These are phyloP conservation scores for carrot (Daucus carota) DNA, from an alignment of 129 eudicot species.

Conservation along the genomic window DNA sequence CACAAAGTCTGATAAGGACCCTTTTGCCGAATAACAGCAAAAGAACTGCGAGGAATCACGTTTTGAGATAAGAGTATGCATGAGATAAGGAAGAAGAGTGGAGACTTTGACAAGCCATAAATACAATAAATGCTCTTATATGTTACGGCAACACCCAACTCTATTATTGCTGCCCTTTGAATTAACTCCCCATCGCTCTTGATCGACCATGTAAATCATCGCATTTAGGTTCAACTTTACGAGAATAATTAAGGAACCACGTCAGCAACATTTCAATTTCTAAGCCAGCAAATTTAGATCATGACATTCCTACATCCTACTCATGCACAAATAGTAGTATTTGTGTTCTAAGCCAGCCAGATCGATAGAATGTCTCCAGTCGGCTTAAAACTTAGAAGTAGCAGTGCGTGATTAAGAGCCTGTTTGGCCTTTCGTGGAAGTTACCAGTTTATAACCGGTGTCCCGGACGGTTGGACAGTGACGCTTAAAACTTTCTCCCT, in stretches of 20 bases:
- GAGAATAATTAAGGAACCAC: not conserved
- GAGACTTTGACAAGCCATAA: not conserved
- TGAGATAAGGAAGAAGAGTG: not conserved
- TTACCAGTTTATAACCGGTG: too few relatives aligned
- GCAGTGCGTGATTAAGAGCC: too few relatives aligned
- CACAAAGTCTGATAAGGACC: too few relatives aligned
- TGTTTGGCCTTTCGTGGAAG: too few relatives aligned
- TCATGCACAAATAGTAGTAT: too few relatives aligned
- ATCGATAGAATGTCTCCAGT: too few relatives aligned
- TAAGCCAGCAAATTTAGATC: not conserved
- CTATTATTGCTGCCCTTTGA: not conserved
- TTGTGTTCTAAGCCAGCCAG: too few relatives aligned
- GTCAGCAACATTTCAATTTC: not conserved
- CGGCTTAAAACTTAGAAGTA: too few relatives aligned
- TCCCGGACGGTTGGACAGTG: too few relatives aligned
- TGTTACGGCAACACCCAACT: not conserved
- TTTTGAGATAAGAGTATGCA: not conserved
- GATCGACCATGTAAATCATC: not conserved
- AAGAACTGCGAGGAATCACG: not conserved
- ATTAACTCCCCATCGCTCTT: not conserved
- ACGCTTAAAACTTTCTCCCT: too few relatives aligned
- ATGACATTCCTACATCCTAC: too few relatives aligned
- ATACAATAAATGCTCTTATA: not conserved
- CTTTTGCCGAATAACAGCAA: too few relatives aligned
- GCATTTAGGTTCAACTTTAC: not conserved